Evolutionary conservation across 1,139 yeast species (phyloP).

Genomic region (Spencermartinsiella ligniputridi): DNA sequence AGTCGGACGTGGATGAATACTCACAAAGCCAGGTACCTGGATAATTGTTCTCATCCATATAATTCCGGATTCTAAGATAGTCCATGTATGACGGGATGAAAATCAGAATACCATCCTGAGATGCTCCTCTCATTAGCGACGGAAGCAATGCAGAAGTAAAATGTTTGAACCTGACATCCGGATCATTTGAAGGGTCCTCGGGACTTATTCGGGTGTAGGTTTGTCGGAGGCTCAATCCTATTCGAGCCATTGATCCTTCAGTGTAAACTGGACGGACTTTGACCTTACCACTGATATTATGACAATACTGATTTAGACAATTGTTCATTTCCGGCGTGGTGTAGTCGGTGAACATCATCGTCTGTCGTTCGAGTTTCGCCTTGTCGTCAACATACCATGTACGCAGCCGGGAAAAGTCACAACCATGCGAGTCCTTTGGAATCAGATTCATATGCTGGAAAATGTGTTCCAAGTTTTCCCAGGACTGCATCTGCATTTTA

Average conservation of each 20-base stretch:
- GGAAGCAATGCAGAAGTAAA: slow-evolving; percentile 74
- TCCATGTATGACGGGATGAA: slow-evolving; percentile 87
- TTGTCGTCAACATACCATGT: slow-evolving; percentile 91
- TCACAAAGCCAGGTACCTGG: slow-evolving; percentile 58
- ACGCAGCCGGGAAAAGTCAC: slow-evolving; percentile 87
- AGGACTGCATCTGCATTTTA: slow-evolving; percentile 86
- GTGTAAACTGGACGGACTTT: slow-evolving; percentile 26
- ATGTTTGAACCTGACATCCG: slow-evolving; percentile 74
- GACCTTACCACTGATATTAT: slow-evolving; percentile 64
- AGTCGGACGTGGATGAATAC: slow-evolving; percentile 66
- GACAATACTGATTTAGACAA: slow-evolving; percentile 52
- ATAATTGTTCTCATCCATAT: slow-evolving; percentile 58
- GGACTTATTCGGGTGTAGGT: slow-evolving; percentile 48
- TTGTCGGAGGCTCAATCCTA: slow-evolving; percentile 62
- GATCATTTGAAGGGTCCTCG: slow-evolving; percentile 54
- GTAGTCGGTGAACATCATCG: slow-evolving; percentile 67
- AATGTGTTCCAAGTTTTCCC: slow-evolving; percentile 76
- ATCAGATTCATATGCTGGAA: slow-evolving; percentile 66
- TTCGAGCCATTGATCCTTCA: slow-evolving; percentile 26
- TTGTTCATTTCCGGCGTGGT: slow-evolving; percentile 78
- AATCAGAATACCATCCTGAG: slow-evolving; percentile 69
- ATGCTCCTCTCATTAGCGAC: slow-evolving; percentile 52
- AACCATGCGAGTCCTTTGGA: slow-evolving; percentile 74
- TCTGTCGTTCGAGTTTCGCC: slow-evolving; percentile 70
- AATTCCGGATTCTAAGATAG: slow-evolving; percentile 70